Conservation (phyloP, 208 protist species). For the Acanthamoeba polyphaga region DNA sequence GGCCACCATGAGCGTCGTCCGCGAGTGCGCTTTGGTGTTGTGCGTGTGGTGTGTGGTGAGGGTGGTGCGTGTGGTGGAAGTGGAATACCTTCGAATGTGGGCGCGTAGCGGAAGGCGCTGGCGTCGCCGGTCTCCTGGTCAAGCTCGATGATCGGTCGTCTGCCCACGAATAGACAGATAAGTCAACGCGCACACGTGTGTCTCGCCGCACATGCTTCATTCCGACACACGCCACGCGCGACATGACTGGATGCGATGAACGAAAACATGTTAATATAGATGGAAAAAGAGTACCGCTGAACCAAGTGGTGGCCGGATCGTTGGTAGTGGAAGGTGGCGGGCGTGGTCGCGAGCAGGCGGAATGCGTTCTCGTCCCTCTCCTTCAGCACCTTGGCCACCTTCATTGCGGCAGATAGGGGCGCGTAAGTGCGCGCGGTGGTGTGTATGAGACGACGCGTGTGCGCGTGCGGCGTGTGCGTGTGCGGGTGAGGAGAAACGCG, state of each 20-base stretch:
- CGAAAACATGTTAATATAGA: neutral
- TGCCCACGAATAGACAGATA: neutral
- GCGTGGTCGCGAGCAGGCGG: neutral
- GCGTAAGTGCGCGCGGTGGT: neutral
- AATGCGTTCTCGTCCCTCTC: constrained; percentile 19
- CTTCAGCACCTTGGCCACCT: constrained; percentile 52
- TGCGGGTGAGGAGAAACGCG: neutral
- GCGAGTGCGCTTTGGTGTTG: neutral
- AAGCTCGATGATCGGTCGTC: constrained; percentile 44
- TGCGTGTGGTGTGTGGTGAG: neutral
- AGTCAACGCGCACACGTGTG: neutral
- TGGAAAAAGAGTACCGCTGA: neutral
- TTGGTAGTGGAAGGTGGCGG: constrained; percentile 66
- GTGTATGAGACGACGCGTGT: too few species aligned
- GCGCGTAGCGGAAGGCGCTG: constrained; percentile 41
- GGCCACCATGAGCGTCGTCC: neutral
- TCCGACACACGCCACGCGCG: neutral
- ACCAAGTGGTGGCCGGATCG: constrained; percentile 18
- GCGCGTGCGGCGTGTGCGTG: neutral
- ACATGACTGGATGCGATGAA: neutral
- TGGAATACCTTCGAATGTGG: constrained; percentile 44
- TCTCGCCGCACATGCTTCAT: too few species aligned
- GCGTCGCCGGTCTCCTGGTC: constrained; percentile 29
- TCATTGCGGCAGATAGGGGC: neutral
- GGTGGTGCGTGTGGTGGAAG: neutral